Conservation (phyloP, 2,329 filamentous ascomycete genomes). For the Cryphonectria nitschkei region DNA sequence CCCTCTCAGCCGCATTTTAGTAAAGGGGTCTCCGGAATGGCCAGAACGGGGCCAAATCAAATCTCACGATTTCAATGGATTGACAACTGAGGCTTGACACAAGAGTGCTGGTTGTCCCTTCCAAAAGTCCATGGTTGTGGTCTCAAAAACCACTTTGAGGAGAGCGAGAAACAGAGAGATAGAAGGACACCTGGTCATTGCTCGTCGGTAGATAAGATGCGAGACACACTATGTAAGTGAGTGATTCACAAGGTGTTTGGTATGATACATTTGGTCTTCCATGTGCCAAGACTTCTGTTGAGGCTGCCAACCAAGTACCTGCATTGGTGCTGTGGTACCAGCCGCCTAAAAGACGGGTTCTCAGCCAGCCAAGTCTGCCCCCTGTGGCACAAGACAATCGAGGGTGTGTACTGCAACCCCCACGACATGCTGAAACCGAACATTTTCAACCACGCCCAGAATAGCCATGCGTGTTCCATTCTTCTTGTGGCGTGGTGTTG, state of each 20-base stretch:
- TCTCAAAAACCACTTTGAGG: background rate
- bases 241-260: background rate
- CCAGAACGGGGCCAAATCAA: background rate
- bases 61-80: background rate
- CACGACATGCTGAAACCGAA: background rate
- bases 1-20: background rate
- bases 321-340: background rate
- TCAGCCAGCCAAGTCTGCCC: background rate
- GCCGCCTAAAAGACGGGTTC: background rate
- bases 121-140: background rate
- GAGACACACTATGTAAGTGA: background rate
- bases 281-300: constrained; percentile 6
- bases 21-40: background rate
- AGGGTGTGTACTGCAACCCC: background rate
- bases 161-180: background rate
- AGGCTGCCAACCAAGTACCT: background rate
- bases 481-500: background rate
- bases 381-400: background rate
- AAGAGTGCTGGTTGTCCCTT: background rate
- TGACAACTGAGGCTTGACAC: background rate
- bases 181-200: background rate
- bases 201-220: background rate
- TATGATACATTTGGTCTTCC: background rate
- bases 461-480: background rate
- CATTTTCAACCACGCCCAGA: background rate